Conservation (phyloP, 345 rosid genomes). For the Lenwebbia sp. region DNA sequence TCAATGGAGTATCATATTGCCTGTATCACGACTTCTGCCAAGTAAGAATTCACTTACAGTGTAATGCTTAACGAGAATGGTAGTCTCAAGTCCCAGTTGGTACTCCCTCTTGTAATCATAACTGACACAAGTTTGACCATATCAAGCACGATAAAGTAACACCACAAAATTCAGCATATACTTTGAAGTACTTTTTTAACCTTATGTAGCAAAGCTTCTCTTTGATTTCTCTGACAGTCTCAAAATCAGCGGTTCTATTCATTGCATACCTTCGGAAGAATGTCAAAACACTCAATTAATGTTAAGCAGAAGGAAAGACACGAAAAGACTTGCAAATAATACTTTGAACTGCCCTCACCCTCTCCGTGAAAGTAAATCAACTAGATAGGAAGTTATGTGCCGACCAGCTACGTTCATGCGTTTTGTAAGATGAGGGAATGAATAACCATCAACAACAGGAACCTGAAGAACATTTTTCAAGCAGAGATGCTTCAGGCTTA, state of each 20-base stretch:
- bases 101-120: slow-evolving; percentile 95
- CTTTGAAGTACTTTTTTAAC: slow-evolving; percentile 12
- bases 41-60: slow-evolving; percentile 48
- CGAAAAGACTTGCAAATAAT: neutral
- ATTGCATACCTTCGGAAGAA: slow-evolving; percentile 63
- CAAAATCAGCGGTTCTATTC: slow-evolving; percentile 89
- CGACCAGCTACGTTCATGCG: slow-evolving; percentile 99
- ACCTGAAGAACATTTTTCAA: slow-evolving; percentile 35
- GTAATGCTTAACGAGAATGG: slow-evolving; percentile 89
- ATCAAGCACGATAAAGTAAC: neutral
- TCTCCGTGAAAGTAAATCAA: slow-evolving; percentile 89
- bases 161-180: neutral
- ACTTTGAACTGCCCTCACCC: slow-evolving; percentile 45
- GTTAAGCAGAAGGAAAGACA: neutral
- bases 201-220: slow-evolving; percentile 95
- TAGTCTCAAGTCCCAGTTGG: slow-evolving; percentile 92
- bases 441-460: slow-evolving; percentile 97
- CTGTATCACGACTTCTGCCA: neutral
- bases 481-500: slow-evolving; percentile 9
- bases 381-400: slow-evolving; percentile 91
- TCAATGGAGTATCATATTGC: neutral
- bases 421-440: slow-evolving; percentile 97
- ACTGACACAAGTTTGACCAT: slow-evolving; percentile 26
- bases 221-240: slow-evolving; percentile 92
- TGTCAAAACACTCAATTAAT: neutral